phyloP scores from a whole-genome alignment of 805 yeast genomes.

The Saccharomycopsis oosterbeekiorum region DNA sequence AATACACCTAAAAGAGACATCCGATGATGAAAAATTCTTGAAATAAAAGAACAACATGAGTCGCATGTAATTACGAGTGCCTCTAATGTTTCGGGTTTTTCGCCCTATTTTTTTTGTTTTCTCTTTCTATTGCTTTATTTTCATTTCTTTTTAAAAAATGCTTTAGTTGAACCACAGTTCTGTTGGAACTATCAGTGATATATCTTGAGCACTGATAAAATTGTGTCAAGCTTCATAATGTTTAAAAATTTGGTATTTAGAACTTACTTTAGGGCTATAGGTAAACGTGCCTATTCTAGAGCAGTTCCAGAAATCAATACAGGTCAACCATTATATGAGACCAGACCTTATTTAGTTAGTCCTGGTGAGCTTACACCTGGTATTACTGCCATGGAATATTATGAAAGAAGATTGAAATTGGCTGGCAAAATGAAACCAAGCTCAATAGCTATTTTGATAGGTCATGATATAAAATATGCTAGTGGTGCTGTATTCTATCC shows the following conservation, averaged over 20 bases:
- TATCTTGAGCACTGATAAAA: constrained; percentile 26
- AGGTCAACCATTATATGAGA: constrained; percentile 85
- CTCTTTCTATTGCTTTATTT: neutral
- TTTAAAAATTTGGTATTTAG: constrained; percentile 77
- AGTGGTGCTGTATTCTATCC: constrained; percentile 88
- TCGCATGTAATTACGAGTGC: too few species aligned
- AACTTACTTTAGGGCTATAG: constrained; percentile 26
- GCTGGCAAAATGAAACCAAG: constrained; percentile 47
- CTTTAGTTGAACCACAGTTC: too few species aligned
- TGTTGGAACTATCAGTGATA: neutral
- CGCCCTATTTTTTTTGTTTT: too few species aligned
- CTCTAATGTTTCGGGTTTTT: too few species aligned
- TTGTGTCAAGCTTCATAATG: constrained; percentile 41
- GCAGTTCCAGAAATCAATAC: constrained; percentile 36
- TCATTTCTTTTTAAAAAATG: too few species aligned
- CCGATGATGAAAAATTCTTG: too few species aligned
- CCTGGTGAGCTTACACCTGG: constrained; percentile 85
- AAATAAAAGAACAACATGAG: neutral
- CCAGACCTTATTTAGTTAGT: constrained; percentile 64
- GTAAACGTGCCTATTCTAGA: constrained; percentile 27
- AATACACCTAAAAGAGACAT: too few species aligned
- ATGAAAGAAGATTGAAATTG: constrained; percentile 53
- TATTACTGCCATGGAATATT: constrained; percentile 75
- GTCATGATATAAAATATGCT: constrained; percentile 63
- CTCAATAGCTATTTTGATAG: constrained; percentile 66